Evolutionary conservation across 2,329 filamentous ascomycete genomes (phyloP).

Genomic region (Fusarium musae): DNA sequence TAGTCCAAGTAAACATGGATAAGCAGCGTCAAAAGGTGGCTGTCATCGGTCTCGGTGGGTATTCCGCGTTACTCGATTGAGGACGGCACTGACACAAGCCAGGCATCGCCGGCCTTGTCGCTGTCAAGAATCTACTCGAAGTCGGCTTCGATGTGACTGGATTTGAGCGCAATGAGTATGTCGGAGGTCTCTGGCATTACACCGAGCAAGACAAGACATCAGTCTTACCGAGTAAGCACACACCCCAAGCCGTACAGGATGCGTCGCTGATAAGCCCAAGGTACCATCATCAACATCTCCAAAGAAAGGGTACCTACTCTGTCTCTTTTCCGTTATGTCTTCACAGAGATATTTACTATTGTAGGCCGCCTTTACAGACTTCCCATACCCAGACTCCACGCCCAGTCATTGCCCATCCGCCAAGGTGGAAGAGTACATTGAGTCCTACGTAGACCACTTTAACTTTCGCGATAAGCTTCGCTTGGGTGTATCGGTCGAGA

Average conservation of each 20-base stretch:
- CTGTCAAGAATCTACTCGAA: constrained; percentile 55
- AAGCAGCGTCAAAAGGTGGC: constrained; percentile 38
- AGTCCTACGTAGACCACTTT: constrained; percentile 50
- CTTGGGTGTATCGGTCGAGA: constrained; percentile 39
- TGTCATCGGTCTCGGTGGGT: constrained; percentile 46
- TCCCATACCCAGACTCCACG: constrained; percentile 46
- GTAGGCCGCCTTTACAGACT: constrained; percentile 51
- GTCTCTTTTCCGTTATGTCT: not conserved
- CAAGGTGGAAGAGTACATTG: constrained; percentile 48
- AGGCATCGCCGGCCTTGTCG: constrained; percentile 52
- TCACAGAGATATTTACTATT: not conserved
- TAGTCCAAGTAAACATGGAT: constrained; percentile 7
- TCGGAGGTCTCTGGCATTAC: constrained; percentile 58
- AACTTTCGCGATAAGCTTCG: constrained; percentile 41
- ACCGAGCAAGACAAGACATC: constrained; percentile 53
- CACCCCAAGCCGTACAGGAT: accelerated
- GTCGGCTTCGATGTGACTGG: constrained; percentile 57
- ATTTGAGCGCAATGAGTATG: constrained; percentile 54
- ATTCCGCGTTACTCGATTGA: not conserved
- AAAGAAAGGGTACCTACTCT: constrained; percentile 41
- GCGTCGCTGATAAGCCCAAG: constrained; percentile 18
- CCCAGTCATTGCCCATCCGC: constrained; percentile 39
- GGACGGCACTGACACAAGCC: not conserved
- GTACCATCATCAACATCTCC: constrained; percentile 48
- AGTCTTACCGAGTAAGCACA: constrained; percentile 48